These are phyloP conservation scores for Yarrowia divulgata DNA, from an alignment of 805 yeast genomes.

Conservation along the genomic window DNA sequence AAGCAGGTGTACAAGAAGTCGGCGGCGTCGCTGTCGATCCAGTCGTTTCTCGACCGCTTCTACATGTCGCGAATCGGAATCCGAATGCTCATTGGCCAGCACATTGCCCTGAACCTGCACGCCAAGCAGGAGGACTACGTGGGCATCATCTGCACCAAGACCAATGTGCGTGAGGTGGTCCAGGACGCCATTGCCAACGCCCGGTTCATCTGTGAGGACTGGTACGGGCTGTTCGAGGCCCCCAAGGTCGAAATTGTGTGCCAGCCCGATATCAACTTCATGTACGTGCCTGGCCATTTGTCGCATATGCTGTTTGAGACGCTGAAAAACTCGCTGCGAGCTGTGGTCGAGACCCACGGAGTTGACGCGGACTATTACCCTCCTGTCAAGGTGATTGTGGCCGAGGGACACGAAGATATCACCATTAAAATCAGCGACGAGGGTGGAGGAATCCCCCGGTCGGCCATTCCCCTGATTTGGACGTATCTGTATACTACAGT, in stretches of 20 bases:
- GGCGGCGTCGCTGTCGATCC: slow-evolving; percentile 73
- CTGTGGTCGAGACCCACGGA: slow-evolving; percentile 83
- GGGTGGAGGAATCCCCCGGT: slow-evolving; percentile 91
- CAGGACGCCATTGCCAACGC: slow-evolving; percentile 91
- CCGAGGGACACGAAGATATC: slow-evolving; percentile 88
- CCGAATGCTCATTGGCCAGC: slow-evolving; percentile 94
- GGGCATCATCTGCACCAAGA: slow-evolving; percentile 85
- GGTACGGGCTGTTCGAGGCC: slow-evolving; percentile 84
- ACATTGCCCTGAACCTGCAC: slow-evolving; percentile 79
- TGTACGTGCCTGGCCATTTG: slow-evolving; percentile 93
- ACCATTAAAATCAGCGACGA: slow-evolving; percentile 90
- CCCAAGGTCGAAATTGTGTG: slow-evolving; percentile 83
- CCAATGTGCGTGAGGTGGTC: slow-evolving; percentile 83
- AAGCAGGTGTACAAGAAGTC: slow-evolving; percentile 59
- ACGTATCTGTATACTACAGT: slow-evolving; percentile 91
- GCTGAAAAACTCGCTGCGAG: slow-evolving; percentile 83
- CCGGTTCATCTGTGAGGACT: slow-evolving; percentile 87
- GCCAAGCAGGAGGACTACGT: slow-evolving; percentile 70
- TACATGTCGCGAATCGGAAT: slow-evolving; percentile 92
- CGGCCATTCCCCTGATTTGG: slow-evolving; percentile 86
- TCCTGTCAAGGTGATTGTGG: slow-evolving; percentile 83
- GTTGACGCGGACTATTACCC: slow-evolving; percentile 75
- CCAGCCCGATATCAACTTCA: slow-evolving; percentile 75
- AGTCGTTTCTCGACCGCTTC: slow-evolving; percentile 81
- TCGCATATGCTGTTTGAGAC: slow-evolving; percentile 91